Base-by-base conservation (phyloP, 2,329 filamentous ascomycete species). In the Annulohypoxylon truncatum region DNA sequence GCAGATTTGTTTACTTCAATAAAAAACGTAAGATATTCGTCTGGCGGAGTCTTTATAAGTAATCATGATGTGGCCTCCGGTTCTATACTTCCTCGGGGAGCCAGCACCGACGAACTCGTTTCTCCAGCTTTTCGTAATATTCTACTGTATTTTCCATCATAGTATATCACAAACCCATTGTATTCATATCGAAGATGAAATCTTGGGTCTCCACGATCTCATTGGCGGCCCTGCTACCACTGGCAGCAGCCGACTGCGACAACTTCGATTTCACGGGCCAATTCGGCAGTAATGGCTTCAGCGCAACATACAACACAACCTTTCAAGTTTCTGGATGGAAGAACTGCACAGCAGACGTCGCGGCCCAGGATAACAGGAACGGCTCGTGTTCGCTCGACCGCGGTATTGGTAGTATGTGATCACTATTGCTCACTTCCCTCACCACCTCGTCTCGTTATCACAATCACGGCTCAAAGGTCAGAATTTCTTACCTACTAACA, bases 211-310 rank as follows among this genome's bases (percentile, higher is more conserved):
- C 48, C 0, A 18, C 13, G n/a, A 6, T 55, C 31, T 59, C 61
- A 1, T n/a, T 44, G n/a, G 29, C 50, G 13, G 42, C 54, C 15
- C 24, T 59, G 50, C 42, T 50, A 18, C 48, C 55, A 8, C 31
- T 64, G 3, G 55, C 18, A 10, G 55, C 50, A 10, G 61, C 54
- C 31, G 61, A 64, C 12, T 64, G 61, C 40, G 61, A 59, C 4
- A 55, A 59, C n/a, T 44, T 64, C 42, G 47, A 46, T 4, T 64
- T 64, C 42, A 54, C 22, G 24, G 55, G 55, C n/a, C 2, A 42
- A 12, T 8, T 4, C 9, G 53, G 48, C n/a, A 18, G 42, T 4
- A 40, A 58, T 18, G 61, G 61, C 40, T 42, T 50, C 24, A 59
- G 24, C 33, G 40, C 46, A 2, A 31, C 48, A 8, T 24, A 35